A percentile compares a stretch with the other conserved stretches of the same genome.
Evolutionary conservation across 73 alveolate species (phyloP).

Genomic region (Durusdinium trenchii): DNA sequence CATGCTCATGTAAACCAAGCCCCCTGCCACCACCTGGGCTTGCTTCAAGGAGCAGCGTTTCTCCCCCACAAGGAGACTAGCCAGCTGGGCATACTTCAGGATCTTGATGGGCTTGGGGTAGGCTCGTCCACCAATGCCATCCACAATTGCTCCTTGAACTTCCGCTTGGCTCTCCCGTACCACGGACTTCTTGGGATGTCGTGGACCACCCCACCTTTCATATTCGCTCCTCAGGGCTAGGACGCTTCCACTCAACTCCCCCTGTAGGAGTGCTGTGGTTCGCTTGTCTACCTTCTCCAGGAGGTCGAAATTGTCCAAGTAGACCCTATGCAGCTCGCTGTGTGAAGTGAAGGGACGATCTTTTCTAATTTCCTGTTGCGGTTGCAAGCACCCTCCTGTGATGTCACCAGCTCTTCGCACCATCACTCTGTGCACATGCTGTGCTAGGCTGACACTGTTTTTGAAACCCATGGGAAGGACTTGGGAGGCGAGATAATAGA

Average conservation of each 20-base stretch:
- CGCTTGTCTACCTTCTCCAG: background rate
- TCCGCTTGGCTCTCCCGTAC: background rate
- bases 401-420: background rate
- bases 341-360: background rate
- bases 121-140: background rate
- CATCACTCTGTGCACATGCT: background rate
- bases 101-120: background rate
- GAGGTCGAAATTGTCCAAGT: slow-evolving; percentile 1
- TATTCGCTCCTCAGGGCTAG: background rate
- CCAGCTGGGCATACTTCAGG: background rate
- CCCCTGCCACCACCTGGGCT: background rate
- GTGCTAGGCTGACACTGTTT: background rate
- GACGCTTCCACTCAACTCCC: too few species aligned
- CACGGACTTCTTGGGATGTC: slow-evolving; percentile 11
- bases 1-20: slow-evolving; percentile 9
- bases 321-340: background rate
- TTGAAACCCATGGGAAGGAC: slow-evolving; percentile 6
- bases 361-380: background rate
- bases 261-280: background rate
- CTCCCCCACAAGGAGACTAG: background rate
- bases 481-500: background rate
- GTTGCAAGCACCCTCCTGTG: background rate
- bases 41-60: background rate
- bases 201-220: background rate
- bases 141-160: background rate